Evolutionary conservation across 2,329 filamentous ascomycete genomes (phyloP), one percentile per base, ranked within the genome.

Genomic region (Alternaria consortialis): DNA sequence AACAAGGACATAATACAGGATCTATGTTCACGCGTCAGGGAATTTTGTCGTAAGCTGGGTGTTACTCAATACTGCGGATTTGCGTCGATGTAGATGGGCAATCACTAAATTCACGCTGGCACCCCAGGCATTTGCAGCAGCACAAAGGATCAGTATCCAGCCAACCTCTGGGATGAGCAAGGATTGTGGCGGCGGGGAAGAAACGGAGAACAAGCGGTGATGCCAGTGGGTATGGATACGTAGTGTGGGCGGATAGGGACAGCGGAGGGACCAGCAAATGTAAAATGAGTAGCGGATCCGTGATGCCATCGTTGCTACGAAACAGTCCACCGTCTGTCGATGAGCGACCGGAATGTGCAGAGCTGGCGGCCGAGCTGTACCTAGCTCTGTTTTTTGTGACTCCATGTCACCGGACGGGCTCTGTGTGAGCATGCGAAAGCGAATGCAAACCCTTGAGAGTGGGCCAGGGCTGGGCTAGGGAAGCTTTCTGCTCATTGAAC

Each of bases 1-100:
- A 51, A 91, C 84, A 2, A 91, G 83, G 43, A 86, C 82, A 71
- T 91, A 91, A 73, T 90, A 67, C 15, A 68, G 62, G 8, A 70
- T 60, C 70, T 72, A 44, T 53, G 39, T 32, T 5, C 42, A 89
- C n/a, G n/a, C 20, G 20, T 20, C 20, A 20, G 20, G 20, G 2
- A 20, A 20, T 20, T 20, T 20, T 20, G 20, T 20, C 2, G 20
- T 20, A 20, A 20, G 20, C 20, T 2, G 20, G 20, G 20, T 20
- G 20, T 20, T 20, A 2, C 20, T 20, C 20, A 20, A 20, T 20
- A 20, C 20, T 20, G 20, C 20, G 20, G 2, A 20, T 20, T 20
- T 20, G 20, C 20, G 20, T 20, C 2, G 20, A 20, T 20, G 2
- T 20, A 20, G 20, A 20, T 20, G 2, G 20, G 20, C 20, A 20